These are phyloP conservation scores for Apiospora aurea DNA, from an alignment of 2,329 filamentous ascomycete species.

Conservation along the genomic window DNA sequence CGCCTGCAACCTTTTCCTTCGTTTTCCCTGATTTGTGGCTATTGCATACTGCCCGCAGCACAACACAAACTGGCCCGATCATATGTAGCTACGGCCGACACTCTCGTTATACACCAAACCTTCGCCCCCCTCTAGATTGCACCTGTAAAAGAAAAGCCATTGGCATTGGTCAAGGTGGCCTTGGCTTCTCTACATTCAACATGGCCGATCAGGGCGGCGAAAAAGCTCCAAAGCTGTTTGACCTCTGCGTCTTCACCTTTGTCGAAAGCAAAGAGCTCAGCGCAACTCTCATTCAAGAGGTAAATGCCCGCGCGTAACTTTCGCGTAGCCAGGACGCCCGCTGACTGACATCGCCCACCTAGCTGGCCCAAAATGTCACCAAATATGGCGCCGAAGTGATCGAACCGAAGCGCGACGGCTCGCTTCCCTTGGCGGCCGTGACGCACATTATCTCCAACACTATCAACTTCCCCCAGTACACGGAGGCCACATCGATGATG, in stretches of 20 bases:
- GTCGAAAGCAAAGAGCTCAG: conserved; percentile 37
- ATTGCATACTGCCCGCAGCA: neutral
- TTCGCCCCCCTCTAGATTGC: neutral
- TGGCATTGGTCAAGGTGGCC: neutral
- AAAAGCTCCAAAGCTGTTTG: conserved; percentile 35
- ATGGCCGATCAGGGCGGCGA: conserved; percentile 39
- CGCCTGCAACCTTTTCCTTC: neutral
- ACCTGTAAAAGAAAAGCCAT: neutral
- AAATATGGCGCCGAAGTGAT: conserved; percentile 60
- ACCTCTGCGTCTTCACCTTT: conserved; percentile 39
- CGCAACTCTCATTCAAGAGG: conserved; percentile 36
- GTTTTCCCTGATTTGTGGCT: neutral
- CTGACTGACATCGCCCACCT: neutral
- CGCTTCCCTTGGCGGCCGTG: conserved; percentile 54
- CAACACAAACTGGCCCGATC: neutral
- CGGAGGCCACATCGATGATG: conserved; percentile 75
- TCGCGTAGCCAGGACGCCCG: neutral
- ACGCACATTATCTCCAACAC: conserved; percentile 72
- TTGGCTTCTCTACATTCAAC: conserved; percentile 11
- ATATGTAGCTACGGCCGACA: neutral
- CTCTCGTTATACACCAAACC: conserved; percentile 2
- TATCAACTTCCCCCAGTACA: conserved; percentile 91
- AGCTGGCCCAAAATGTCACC: conserved; percentile 52
- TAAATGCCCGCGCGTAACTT: conserved; percentile 30
- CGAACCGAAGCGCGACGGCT: conserved; percentile 55